A percentile compares a stretch with the other conserved stretches of the same genome.
phyloP scores from a whole-genome alignment of 2,329 filamentous ascomycete genomes.

The Penicillium polonicum region DNA sequence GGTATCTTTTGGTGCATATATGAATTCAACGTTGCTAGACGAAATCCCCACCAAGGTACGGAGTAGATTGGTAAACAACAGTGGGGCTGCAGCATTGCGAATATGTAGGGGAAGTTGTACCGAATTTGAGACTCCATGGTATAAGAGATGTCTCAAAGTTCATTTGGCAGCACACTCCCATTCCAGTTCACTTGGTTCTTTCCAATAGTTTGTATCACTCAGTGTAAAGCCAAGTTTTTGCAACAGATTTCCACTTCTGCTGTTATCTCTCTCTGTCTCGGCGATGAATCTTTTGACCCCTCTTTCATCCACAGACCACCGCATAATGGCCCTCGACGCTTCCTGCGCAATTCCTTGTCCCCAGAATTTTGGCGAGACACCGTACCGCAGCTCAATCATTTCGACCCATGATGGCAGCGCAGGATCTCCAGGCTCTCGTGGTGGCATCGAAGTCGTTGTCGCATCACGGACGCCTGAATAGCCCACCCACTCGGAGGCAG shows the following conservation, averaged over 20 bases:
- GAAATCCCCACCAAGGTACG: neutral
- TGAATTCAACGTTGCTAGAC: neutral
- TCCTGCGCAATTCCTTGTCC: slow-evolving; percentile 25
- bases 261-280: slow-evolving; percentile 27
- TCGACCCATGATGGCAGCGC: slow-evolving; percentile 22
- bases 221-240: slow-evolving; percentile 25
- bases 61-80: neutral
- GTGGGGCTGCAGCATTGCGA: neutral
- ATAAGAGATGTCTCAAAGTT: neutral
- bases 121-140: neutral
- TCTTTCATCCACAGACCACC: slow-evolving; percentile 20
- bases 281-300: slow-evolving; percentile 27
- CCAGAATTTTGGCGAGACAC: slow-evolving; percentile 23
- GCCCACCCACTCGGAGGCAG: slow-evolving; percentile 19
- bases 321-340: slow-evolving; percentile 23
- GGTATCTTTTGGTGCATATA: neutral
- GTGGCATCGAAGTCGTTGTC: slow-evolving; percentile 20
- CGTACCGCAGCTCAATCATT: slow-evolving; percentile 31
- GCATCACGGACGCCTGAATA: slow-evolving; percentile 26
- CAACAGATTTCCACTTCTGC: slow-evolving; percentile 22
- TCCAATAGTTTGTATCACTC: slow-evolving; percentile 26
- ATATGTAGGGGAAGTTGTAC: neutral
- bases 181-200: slow-evolving; percentile 20
- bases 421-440: slow-evolving; percentile 10
- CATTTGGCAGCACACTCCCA: slow-evolving; percentile 14